Percentiles rank a stretch among this genome's conserved stretches.
These are phyloP conservation scores for Botryotinia convoluta DNA, from an alignment of 2,329 filamentous ascomycete genomes.

Conservation along the genomic window DNA sequence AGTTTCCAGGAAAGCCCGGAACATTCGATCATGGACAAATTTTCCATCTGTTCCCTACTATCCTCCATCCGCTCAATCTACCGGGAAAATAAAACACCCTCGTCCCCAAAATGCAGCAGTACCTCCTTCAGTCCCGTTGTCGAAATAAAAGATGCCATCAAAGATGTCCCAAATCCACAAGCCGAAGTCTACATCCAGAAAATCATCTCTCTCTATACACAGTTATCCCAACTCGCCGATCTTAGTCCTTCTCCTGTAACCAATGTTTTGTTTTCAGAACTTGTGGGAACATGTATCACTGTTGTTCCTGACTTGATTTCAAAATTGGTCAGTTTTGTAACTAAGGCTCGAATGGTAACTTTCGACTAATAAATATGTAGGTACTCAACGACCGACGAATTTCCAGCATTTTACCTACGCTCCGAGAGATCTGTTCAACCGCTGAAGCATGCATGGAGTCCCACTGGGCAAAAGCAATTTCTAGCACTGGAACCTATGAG, in stretches of 20 bases:
- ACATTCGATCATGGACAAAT: neutral
- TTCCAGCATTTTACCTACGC: slow-evolving; percentile 38
- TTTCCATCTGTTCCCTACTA: neutral
- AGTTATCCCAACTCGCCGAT: slow-evolving; percentile 17
- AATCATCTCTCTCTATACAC: slow-evolving; percentile 17
- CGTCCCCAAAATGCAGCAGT: neutral
- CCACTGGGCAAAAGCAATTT: slow-evolving; percentile 44
- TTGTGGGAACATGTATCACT: slow-evolving; percentile 41
- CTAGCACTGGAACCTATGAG: slow-evolving; percentile 19
- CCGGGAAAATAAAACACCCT: neutral
- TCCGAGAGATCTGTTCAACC: slow-evolving; percentile 44
- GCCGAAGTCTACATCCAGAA: slow-evolving; percentile 14
- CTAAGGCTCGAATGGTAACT: neutral
- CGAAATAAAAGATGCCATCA: neutral
- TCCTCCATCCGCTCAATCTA: neutral
- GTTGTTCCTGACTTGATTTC: slow-evolving; percentile 8
- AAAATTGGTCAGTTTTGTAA: neutral
- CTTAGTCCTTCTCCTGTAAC: slow-evolving; percentile 39
- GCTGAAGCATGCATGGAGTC: slow-evolving; percentile 47
- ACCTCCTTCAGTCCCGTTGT: neutral
- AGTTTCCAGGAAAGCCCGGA: neutral
- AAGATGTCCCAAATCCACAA: neutral
- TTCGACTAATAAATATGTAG: slow-evolving; percentile 27
- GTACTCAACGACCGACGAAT: slow-evolving; percentile 40
- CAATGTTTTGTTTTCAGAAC: slow-evolving; percentile 40